Conservation (phyloP, 202 grass and related monocot genomes). For the Musa balbisiana region DNA sequence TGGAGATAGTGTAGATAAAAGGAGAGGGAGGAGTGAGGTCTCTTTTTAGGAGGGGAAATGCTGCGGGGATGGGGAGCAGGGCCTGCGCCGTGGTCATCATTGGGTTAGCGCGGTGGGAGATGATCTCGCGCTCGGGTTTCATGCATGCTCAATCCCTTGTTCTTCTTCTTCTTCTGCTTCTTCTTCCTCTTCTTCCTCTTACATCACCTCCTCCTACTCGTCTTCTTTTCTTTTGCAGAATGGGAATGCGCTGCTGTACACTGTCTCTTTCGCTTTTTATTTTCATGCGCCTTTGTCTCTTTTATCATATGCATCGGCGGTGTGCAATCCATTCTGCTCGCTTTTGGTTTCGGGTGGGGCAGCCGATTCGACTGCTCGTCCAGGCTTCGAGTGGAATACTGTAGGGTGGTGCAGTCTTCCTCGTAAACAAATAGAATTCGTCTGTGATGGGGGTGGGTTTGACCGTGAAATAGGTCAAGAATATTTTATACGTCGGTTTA, state of each 20-base stretch:
- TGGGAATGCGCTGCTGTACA: background rate
- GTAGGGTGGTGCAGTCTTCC: too few species aligned
- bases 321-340: background rate
- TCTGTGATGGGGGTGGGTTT: too few species aligned
- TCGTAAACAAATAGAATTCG: too few species aligned
- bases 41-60: conserved; percentile 1
- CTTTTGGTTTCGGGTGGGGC: background rate
- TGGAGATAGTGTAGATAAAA: background rate
- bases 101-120: background rate
- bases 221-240: background rate
- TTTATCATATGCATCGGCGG: background rate
- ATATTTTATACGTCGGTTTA: too few species aligned
- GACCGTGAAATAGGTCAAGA: too few species aligned
- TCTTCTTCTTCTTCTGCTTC: background rate
- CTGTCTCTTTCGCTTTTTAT: background rate
- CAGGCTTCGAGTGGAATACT: too few species aligned
- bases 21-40: background rate
- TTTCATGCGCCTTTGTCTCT: background rate
- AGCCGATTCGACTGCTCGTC: too few species aligned
- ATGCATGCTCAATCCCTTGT: background rate
- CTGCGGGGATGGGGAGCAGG: background rate
- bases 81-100: conserved; percentile 1
- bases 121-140: background rate
- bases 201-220: too few species aligned
- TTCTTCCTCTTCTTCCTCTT: background rate